These are phyloP conservation scores for Theileria luwenshuni DNA, from an alignment of 169 alveolate species.

Conservation along the genomic window DNA sequence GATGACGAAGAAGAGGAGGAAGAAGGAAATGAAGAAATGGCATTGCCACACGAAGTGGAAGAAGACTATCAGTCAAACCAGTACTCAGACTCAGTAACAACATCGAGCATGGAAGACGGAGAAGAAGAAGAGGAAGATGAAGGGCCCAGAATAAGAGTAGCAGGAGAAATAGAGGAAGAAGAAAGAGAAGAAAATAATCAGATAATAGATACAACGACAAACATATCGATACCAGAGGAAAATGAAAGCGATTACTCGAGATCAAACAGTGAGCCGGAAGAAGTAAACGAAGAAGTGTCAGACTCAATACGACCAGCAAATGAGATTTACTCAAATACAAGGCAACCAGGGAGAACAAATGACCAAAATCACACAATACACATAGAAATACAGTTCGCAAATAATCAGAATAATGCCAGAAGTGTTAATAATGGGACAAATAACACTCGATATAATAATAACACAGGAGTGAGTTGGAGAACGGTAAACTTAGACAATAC, in stretches of 20 bases:
- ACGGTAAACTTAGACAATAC: too few species aligned
- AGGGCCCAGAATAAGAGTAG: conserved; percentile 66
- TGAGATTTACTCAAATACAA: neutral
- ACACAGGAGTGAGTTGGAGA: neutral
- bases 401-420: too few species aligned
- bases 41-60: conserved; percentile 78
- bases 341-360: neutral
- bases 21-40: conserved; percentile 68
- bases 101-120: conserved; percentile 59
- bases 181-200: conserved; percentile 14
- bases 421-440: too few species aligned
- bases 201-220: conserved; percentile 7
- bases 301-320: neutral
- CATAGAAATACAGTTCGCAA: conserved; percentile 37
- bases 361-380: conserved; percentile 23
- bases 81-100: conserved; percentile 32
- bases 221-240: conserved; percentile 27
- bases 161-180: conserved; percentile 65
- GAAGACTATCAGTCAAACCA: conserved; percentile 62
- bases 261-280: neutral
- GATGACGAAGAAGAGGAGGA: conserved; percentile 68
- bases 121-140: conserved; percentile 68
- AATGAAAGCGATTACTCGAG: conserved; percentile 9
- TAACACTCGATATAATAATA: neutral
- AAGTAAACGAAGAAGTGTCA: neutral